phyloP scores from a whole-genome alignment of 1,284 basidiomycete species.

The Veloporphyrellus conicus region DNA sequence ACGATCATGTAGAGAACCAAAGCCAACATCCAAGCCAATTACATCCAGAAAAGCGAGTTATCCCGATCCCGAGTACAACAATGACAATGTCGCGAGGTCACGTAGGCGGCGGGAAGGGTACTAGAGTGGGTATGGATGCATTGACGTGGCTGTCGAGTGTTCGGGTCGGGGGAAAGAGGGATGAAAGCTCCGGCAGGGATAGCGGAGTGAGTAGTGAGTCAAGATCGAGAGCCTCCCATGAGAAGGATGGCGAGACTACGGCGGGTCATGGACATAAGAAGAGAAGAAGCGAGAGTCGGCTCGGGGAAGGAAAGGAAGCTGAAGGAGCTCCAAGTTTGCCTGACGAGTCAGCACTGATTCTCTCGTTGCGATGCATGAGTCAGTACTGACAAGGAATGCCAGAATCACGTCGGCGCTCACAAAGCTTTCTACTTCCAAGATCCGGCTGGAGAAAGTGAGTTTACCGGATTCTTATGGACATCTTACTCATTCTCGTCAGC shows the following conservation, averaged over 20 bases:
- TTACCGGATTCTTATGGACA: not conserved
- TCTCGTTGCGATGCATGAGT: not conserved
- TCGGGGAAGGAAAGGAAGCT: slow-evolving; percentile 41
- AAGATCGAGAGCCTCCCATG: slow-evolving; percentile 32
- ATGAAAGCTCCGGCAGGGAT: slow-evolving; percentile 50
- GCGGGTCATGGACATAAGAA: slow-evolving; percentile 20
- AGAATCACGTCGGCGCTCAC: slow-evolving; percentile 77
- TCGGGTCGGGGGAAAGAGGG: slow-evolving; percentile 50
- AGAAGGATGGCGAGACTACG: slow-evolving; percentile 17
- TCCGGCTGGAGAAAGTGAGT: slow-evolving; percentile 79
- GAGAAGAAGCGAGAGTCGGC: slow-evolving; percentile 44
- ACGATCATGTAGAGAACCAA: slow-evolving; percentile 17
- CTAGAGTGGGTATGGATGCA: slow-evolving; percentile 61
- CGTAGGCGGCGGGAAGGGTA: slow-evolving; percentile 52
- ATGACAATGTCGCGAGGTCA: slow-evolving; percentile 52
- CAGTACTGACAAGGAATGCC: slow-evolving; percentile 7
- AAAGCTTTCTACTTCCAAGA: slow-evolving; percentile 65
- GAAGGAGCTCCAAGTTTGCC: slow-evolving; percentile 59
- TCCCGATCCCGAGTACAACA: slow-evolving; percentile 24
- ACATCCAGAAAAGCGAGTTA: slow-evolving; percentile 20
- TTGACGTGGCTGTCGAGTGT: slow-evolving; percentile 70
- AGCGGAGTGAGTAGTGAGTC: slow-evolving; percentile 44
- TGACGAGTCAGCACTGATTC: slow-evolving; percentile 60
- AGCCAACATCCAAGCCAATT: slow-evolving; percentile 2
- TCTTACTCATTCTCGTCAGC: slow-evolving; percentile 40